A percentile compares a stretch with the other conserved stretches of the same genome.
Evolutionary conservation across 2,329 filamentous ascomycete species (phyloP).

Genomic region (Dactylellina drechsleri): DNA sequence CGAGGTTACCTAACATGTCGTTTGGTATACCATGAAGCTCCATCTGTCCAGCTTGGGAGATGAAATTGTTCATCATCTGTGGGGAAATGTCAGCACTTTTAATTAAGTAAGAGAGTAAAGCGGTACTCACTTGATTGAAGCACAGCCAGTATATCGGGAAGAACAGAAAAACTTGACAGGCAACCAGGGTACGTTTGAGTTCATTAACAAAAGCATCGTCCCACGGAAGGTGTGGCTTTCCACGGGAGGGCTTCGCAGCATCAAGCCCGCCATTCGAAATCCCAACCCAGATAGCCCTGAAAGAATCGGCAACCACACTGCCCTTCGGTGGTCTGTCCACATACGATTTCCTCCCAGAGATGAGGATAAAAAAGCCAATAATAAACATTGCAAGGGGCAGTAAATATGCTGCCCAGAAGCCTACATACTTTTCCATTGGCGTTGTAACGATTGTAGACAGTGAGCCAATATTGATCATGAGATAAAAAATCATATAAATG

Average conservation of each 20-base stretch:
- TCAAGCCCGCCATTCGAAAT: constrained; percentile 66
- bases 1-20: constrained; percentile 71
- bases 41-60: constrained; percentile 68
- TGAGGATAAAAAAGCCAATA: constrained; percentile 68
- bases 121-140: not conserved
- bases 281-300: constrained; percentile 70
- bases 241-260: constrained; percentile 74
- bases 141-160: no score
- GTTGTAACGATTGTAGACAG: constrained; percentile 74
- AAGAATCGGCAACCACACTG: constrained; percentile 67
- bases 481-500: constrained; percentile 79
- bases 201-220: no score
- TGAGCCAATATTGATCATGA: constrained; percentile 78
- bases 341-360: constrained; percentile 65
- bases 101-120: no score
- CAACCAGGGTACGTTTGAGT: no score
- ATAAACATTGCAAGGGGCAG: constrained; percentile 72
- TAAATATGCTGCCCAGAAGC: constrained; percentile 64
- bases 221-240: constrained; percentile 43
- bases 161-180: no score
- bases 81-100: constrained; percentile 58
- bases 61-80: constrained; percentile 74
- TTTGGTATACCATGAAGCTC: constrained; percentile 67
- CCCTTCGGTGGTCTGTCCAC: constrained; percentile 64
- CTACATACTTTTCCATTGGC: no score